phyloP scores from a whole-genome alignment of 2,329 filamentous ascomycete genomes.

The Alternaria sp. region DNA sequence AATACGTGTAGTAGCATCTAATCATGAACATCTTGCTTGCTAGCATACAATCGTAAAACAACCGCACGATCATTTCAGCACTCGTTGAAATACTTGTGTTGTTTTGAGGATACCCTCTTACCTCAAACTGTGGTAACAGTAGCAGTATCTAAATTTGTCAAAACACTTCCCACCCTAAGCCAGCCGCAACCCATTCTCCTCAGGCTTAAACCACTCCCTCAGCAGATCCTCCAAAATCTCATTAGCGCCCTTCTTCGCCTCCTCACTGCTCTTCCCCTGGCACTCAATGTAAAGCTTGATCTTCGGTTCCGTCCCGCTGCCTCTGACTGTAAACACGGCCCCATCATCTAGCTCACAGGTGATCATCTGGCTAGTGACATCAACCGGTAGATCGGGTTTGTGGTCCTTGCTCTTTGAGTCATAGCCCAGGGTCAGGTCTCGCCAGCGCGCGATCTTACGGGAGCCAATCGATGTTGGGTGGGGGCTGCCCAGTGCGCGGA shows the following conservation, averaged over 20 bases:
- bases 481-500: slow-evolving; percentile 55
- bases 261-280: slow-evolving; percentile 49
- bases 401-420: slow-evolving; percentile 63
- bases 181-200: slow-evolving; percentile 43
- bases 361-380: slow-evolving; percentile 67
- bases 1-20: no score
- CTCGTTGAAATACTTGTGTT: no score
- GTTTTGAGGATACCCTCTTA: no score
- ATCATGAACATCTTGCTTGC: not conserved
- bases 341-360: slow-evolving; percentile 64
- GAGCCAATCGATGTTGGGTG: slow-evolving; percentile 57
- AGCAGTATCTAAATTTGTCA: not conserved
- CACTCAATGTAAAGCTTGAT: slow-evolving; percentile 67
- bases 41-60: not conserved
- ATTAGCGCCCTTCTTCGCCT: slow-evolving; percentile 54
- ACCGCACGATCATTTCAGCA: not conserved
- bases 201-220: slow-evolving; percentile 58
- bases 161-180: slow-evolving; percentile 16
- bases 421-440: slow-evolving; percentile 67
- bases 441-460: slow-evolving; percentile 63
- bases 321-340: slow-evolving; percentile 65
- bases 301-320: slow-evolving; percentile 71
- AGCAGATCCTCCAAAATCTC: slow-evolving; percentile 56
- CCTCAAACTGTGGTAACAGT: no score
- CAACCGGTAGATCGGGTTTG: slow-evolving; percentile 62